These are phyloP conservation scores for Trapa bicornis DNA, from an alignment of 345 rosid genomes.

Conservation along the genomic window DNA sequence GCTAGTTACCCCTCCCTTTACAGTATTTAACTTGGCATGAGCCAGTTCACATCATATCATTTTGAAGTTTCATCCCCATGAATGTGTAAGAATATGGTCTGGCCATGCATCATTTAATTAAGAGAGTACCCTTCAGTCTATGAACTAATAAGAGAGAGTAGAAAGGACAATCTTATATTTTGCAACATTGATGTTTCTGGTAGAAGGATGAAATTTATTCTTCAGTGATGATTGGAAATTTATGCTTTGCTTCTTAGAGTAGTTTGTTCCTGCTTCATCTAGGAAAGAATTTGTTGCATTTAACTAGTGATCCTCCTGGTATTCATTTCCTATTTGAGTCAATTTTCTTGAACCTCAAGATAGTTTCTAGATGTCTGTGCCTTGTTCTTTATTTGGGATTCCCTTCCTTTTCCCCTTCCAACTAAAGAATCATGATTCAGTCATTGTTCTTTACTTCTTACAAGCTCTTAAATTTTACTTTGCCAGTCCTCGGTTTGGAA, in stretches of 20 bases:
- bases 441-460: background rate
- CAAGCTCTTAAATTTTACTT: background rate
- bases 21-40: too few species aligned
- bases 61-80: background rate
- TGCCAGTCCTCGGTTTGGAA: conserved; percentile 83
- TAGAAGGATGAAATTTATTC: too few species aligned
- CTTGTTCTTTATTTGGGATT: background rate
- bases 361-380: background rate
- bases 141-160: background rate
- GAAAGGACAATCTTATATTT: background rate
- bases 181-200: background rate
- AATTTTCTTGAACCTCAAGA: background rate
- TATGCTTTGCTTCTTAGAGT: background rate
- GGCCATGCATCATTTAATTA: background rate
- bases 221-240: background rate
- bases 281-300: background rate
- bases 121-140: background rate
- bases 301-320: background rate
- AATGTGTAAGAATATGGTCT: background rate
- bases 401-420: background rate
- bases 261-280: background rate
- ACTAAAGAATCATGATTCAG: background rate
- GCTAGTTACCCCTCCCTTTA: too few species aligned
- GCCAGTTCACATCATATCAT: too few species aligned
- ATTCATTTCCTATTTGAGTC: background rate